These are phyloP conservation scores for Gnetum montanum DNA, from an alignment of 75 land plant species.

Conservation along the genomic window DNA sequence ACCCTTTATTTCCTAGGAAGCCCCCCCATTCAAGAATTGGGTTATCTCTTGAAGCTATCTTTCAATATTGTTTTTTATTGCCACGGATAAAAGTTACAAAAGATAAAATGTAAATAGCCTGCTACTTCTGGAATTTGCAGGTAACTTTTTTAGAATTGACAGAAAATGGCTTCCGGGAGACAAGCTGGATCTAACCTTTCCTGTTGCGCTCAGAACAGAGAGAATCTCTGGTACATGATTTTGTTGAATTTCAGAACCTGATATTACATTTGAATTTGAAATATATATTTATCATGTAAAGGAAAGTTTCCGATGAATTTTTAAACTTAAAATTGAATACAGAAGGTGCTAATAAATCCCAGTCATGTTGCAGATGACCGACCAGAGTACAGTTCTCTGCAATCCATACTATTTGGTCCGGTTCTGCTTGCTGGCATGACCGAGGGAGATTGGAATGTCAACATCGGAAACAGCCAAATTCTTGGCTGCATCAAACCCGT, in stretches of 20 bases:
- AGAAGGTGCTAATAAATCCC: not conserved
- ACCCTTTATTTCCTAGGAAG: too few species aligned
- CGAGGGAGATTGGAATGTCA: slow-evolving; percentile 43
- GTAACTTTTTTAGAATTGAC: not conserved
- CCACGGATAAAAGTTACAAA: too few species aligned
- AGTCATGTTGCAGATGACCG: slow-evolving; percentile 56
- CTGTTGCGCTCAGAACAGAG: not conserved
- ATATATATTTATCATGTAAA: too few species aligned
- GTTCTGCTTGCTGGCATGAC: slow-evolving; percentile 66
- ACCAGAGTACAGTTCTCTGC: slow-evolving; percentile 32
- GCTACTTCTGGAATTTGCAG: not conserved
- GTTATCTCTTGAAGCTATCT: too few species aligned
- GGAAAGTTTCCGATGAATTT: too few species aligned
- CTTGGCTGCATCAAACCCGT: slow-evolving; percentile 37
- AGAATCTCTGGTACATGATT: not conserved
- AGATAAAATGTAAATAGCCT: too few species aligned
- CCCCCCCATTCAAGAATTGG: too few species aligned
- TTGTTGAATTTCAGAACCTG: not conserved
- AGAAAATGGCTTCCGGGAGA: slow-evolving; percentile 4
- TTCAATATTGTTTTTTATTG: too few species aligned
- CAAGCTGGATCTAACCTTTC: not conserved
- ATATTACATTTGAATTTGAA: not conserved
- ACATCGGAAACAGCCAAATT: slow-evolving; percentile 8
- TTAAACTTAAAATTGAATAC: not conserved
- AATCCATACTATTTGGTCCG: slow-evolving; percentile 77